Evolutionary conservation across 2,329 filamentous ascomycete species (phyloP), one percentile per base, ranked within the genome.

Genomic region (Ploettnerulaceae sp.): DNA sequence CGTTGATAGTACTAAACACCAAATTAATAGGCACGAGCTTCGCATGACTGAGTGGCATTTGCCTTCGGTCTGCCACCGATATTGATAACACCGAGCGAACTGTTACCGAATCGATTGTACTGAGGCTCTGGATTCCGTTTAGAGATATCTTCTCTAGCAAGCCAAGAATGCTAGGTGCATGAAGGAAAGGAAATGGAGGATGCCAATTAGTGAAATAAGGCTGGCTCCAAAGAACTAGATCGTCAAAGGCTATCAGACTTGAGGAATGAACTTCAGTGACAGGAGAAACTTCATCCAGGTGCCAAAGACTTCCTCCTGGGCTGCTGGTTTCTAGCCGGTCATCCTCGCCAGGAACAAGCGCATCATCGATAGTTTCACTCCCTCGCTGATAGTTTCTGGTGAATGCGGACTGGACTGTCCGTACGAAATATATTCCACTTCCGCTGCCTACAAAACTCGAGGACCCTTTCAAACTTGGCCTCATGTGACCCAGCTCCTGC

Each of bases 201-300:
- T 81, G 77, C 77, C 77, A 81, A 12, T 72, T 69, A 18, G 77
- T 69, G 49, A 80, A 80, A 51, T 77, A 81, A 36, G 67, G 71
- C 38, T 66, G 67, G 5, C 72, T 74, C 70, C 73, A 77, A 3
- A 64, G 58, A 1, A 75, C 64, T 12, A 78, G 62, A 14, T 73
- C 64, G 7, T 76, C 71, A 48, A 78, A 78, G 0, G 59, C 56
- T n/a, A 66, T 47, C 1, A 54, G 31, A 28, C 9, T 49, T 5
- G 46, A 47, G 14, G 7, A 22, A 4, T 45, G 33, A n/a, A 35
- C 18, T 36, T 21, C 36, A 2, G 35, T 2, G 3, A 55, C 43
- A 2, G 35, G 34, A 11, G 50, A 56, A 3, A 64, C 49, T 51
- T 73, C 71, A 17, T 70, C 54, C 0, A 60, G 39, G 17, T 63